Evolutionary conservation across 2,329 filamentous ascomycete species (phyloP), one percentile per base, ranked within the genome.

Genomic region (Ambrosiella xylebori): DNA sequence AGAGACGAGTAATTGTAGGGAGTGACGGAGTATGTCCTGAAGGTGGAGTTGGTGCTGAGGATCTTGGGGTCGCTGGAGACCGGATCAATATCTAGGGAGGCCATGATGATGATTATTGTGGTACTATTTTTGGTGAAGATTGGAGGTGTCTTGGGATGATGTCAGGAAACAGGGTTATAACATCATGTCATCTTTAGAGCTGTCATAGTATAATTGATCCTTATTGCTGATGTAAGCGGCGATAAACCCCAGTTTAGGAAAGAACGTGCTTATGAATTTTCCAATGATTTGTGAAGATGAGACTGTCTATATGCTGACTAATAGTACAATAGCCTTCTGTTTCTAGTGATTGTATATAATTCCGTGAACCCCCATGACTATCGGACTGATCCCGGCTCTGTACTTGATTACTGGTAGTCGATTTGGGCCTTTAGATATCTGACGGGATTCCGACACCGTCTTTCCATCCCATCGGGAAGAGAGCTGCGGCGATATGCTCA

Each of bases 401-500:
- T 41, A 41, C 11, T 12, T 41, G 39, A 41, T 41, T 35, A 52
- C 19, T 36, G 27, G 13, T 13, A 27, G 19, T 35, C 47, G 19
- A 13, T n/a, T 27, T 12, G 27, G 8, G 5, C 7, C 13, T 17
- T 39, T 40, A 38, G 2, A n/a, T 37, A 35, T 59, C 57, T 15
- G 56, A 27, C 6, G 44, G 51, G 39, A 72, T 74, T 1, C 76
- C 75, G 35, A 71, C 63, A 1, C 76, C 76, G 60, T 87, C 84
- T 64, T 76, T 80, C 87, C 88, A 94, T 1, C 88, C 89, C 57
- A 93, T 77, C 0, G 90, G 90, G 69, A 97, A 80, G 70, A 98
- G 68, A 8, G 89, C 91, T 1, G 88, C 91, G 36, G 89, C 91
- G 61, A 97, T 82, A 65, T 91, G 85, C 17, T 81, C 77, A 5